phyloP scores from a whole-genome alignment of 2,329 filamentous ascomycete genomes.

The Pseudocercospora macadamiae region DNA sequence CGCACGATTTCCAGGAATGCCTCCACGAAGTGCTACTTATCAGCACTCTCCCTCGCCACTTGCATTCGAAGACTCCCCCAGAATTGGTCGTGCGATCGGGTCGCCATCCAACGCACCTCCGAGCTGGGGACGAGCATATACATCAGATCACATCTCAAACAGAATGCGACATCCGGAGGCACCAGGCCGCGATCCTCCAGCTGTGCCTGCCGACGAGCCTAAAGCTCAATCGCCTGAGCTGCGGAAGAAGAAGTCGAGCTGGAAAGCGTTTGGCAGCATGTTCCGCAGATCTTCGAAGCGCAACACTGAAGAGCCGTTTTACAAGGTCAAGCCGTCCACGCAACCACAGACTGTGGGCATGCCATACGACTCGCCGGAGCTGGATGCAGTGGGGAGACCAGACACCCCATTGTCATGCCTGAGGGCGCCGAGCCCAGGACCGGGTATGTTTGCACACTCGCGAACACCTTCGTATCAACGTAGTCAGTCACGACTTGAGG shows the following conservation, averaged over 20 bases:
- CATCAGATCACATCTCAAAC: constrained; percentile 23
- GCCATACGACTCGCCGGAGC: background rate
- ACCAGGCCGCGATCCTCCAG: constrained; percentile 10
- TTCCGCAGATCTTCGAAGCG: constrained; percentile 30
- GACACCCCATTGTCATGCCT: constrained; percentile 15
- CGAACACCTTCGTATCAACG: constrained; percentile 2
- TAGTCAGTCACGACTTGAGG: constrained; percentile 11
- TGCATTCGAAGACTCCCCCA: constrained; percentile 15
- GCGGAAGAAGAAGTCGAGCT: constrained; percentile 32
- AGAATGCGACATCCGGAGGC: constrained; percentile 14
- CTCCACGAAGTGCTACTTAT: background rate
- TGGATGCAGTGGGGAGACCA: constrained; percentile 1
- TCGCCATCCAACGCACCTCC: constrained; percentile 27
- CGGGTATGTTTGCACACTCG: constrained; percentile 5
- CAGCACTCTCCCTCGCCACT: constrained; percentile 17
- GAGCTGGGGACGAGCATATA: constrained; percentile 29
- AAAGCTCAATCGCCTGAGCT: constrained; percentile 3
- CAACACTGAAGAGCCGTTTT: constrained; percentile 5
- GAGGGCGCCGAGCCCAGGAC: constrained; percentile 19
- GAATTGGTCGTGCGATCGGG: constrained; percentile 29
- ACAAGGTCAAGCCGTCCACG: constrained; percentile 4
- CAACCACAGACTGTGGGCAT: background rate
- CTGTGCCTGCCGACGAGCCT: constrained; percentile 2
- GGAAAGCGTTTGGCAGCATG: constrained; percentile 33
- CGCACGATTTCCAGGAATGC: constrained; percentile 1